Conservation (phyloP, 1,139 yeast species). For the Pichia sp. region DNA sequence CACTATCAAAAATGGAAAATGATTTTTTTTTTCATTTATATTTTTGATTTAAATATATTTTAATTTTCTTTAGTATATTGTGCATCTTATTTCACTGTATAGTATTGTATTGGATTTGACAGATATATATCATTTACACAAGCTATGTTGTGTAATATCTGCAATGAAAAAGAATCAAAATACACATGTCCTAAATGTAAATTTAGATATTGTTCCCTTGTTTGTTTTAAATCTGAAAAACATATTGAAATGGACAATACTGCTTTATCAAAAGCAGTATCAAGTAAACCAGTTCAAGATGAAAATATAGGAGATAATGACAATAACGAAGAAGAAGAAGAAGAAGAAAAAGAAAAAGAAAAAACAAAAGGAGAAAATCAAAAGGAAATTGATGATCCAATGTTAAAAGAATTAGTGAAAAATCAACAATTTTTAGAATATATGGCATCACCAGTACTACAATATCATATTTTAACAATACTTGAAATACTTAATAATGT, state of each 20-base stretch:
- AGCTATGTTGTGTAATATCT: slow-evolving; percentile 40
- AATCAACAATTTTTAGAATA: slow-evolving; percentile 39
- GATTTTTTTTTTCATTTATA: too few relatives aligned
- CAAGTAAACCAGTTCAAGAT: too few relatives aligned
- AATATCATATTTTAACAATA: slow-evolving; percentile 46
- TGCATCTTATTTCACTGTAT: too few relatives aligned
- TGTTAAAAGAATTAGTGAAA: slow-evolving; percentile 24
- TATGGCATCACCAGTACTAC: slow-evolving; percentile 44
- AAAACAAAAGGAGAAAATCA: background rate
- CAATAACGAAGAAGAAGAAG: background rate
- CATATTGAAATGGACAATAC: slow-evolving; percentile 32
- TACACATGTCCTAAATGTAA: slow-evolving; percentile 61
- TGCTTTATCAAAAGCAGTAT: background rate
- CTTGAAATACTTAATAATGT: slow-evolving; percentile 42
- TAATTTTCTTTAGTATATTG: too few relatives aligned
- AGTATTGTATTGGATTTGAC: too few relatives aligned
- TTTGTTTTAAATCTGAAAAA: slow-evolving; percentile 47
- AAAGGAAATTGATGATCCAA: slow-evolving; percentile 17
- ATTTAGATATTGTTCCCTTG: slow-evolving; percentile 45
- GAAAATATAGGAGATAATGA: too few relatives aligned
- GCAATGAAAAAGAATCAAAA: slow-evolving; percentile 37
- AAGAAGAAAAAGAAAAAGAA: background rate
- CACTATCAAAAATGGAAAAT: too few relatives aligned
- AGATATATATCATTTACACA: too few relatives aligned
- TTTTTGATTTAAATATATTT: too few relatives aligned